These are phyloP conservation scores for Colletotrichum sojae DNA, from an alignment of 2,329 filamentous ascomycete species.

Conservation along the genomic window DNA sequence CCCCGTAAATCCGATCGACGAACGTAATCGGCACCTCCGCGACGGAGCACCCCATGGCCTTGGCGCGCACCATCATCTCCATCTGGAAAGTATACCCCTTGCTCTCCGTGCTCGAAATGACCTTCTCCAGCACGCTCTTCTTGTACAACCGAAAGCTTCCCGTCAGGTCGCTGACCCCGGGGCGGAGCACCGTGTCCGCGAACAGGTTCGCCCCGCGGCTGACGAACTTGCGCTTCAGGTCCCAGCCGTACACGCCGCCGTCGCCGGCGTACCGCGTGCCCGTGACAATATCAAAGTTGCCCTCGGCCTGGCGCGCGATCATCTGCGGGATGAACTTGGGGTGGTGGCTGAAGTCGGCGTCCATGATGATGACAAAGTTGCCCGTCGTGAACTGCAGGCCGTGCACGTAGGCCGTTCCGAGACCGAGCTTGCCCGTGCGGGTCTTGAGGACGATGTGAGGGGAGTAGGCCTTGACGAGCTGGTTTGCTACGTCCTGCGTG, in stretches of 20 bases:
- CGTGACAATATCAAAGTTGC: slow-evolving; percentile 95
- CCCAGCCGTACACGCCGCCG: slow-evolving; percentile 96
- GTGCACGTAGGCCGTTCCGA: slow-evolving; percentile 96
- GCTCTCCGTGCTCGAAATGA: slow-evolving; percentile 91
- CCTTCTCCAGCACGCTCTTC: slow-evolving; percentile 88
- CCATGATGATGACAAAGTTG: slow-evolving; percentile 99
- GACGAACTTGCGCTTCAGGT: slow-evolving; percentile 89
- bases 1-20: slow-evolving; percentile 94
- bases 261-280: slow-evolving; percentile 93
- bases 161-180: slow-evolving; percentile 95
- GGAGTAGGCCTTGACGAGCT: slow-evolving; percentile 89
- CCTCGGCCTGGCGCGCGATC: slow-evolving; percentile 83
- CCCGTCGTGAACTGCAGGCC: slow-evolving; percentile 91
- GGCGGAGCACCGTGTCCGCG: slow-evolving; percentile 92
- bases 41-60: slow-evolving; percentile 94
- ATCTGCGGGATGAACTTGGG: slow-evolving; percentile 98
- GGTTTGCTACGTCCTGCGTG: slow-evolving; percentile 89
- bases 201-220: slow-evolving; percentile 93
- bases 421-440: slow-evolving; percentile 94
- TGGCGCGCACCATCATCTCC: slow-evolving; percentile 99
- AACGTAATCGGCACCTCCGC: slow-evolving; percentile 97
- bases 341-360: slow-evolving; percentile 99
- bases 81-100: slow-evolving; percentile 99
- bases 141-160: slow-evolving; percentile 97
- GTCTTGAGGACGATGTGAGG: slow-evolving; percentile 87